A percentile compares a stretch with the other conserved stretches of the same genome.
Evolutionary conservation across 495 filamentous ascomycete species (phyloP).

Genomic region (Durotheca rogersii): DNA sequence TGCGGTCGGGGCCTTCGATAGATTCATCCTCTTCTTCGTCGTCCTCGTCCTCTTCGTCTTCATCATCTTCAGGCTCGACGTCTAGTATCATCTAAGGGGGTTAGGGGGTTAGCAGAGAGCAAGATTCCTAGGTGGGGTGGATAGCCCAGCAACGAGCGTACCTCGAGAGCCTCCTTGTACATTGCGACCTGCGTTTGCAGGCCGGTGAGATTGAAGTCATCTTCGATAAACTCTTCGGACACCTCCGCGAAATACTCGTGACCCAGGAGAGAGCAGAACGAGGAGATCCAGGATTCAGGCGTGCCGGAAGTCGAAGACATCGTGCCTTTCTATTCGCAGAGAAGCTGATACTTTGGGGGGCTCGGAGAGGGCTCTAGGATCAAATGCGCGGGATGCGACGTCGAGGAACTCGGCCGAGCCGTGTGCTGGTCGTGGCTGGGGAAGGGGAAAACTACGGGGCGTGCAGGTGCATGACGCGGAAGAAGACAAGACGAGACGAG

Average conservation of each 20-base stretch:
- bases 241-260: conserved; percentile 99
- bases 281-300: conserved; percentile 94
- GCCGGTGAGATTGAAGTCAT: conserved; percentile 98
- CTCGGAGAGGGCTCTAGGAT: not conserved
- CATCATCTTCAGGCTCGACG: conserved; percentile 92
- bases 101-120: conserved; percentile 22
- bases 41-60: conserved; percentile 78
- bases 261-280: conserved; percentile 90
- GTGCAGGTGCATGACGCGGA: conserved; percentile 31
- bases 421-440: conserved; percentile 14
- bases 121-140: not conserved
- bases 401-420: conserved; percentile 16
- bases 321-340: too few species aligned
- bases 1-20: conserved; percentile 64
- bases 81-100: conserved; percentile 91
- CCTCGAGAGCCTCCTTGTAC: conserved; percentile 90
- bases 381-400: conserved; percentile 6
- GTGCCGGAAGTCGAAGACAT: conserved; percentile 77
- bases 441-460: conserved; percentile 17
- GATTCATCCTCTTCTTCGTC: conserved; percentile 78
- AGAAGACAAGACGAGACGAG: not conserved
- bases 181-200: conserved; percentile 93
- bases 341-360: too few species aligned
- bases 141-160: conserved; percentile 31
- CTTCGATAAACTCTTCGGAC: conserved; percentile 97